Evolutionary conservation across 352 stramenopile genomes (phyloP), one percentile per base, ranked within the genome.

Genomic region (Globisporangium echinulatum): DNA sequence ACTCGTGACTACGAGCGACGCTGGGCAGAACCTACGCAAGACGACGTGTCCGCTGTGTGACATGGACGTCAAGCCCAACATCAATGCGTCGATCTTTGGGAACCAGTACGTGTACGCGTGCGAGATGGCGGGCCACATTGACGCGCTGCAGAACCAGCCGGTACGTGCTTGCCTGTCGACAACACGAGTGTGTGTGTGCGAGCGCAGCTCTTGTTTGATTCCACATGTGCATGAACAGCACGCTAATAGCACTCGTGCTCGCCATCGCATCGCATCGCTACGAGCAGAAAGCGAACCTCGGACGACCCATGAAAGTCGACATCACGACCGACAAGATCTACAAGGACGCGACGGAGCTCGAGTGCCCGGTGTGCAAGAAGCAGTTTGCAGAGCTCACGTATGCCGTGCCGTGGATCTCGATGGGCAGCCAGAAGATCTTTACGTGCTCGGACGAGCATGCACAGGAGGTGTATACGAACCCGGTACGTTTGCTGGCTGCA

Each of bases 91-190:
- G 48, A 82, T 94, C 39, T 63, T 85, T 38, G 82, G 83, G 57
- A 75, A 83, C 62, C 84, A 94, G 68, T 69, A 70, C 58, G 62
- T 94, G 19, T 94, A 88, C 70, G 82, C 84, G 19, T 94, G 84
- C 56, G 84, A 90, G 63, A 94, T 94, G 84, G 84, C 83, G 0
- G 80, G 80, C 38, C 80, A 88, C 70, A 77, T 94, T 49, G 79
- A 94, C 64, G 71, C 75, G 54, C 75, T 94, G 61, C 74, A 85
- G 67, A 86, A 90, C 67, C 67, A 90, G 56, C 82, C 84, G 49
- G 83, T 92, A 56, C 53, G 72, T 70, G 4, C 13, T 48, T 11
- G 10, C 8, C 25, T 33, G 25, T 33, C 25, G 25, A 33, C 25
- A 33, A 33, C 25, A 33, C 59, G 37, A 36, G 10, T 17, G 33